Evolutionary conservation across 2,329 filamentous ascomycete genomes (phyloP).

Genomic region (Lecanicillium sp.): DNA sequence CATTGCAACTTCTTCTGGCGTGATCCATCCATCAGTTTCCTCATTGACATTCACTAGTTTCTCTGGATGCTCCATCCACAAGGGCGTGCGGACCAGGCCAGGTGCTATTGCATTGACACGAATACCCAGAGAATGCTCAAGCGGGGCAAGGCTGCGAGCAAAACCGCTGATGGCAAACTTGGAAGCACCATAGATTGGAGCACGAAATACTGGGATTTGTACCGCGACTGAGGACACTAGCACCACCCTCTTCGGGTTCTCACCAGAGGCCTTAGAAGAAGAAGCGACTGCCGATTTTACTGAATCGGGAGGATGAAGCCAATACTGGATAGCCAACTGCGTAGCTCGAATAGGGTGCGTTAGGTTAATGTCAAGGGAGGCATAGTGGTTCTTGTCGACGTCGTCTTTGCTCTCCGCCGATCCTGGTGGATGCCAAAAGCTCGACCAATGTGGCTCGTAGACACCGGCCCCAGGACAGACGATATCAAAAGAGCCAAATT

Average conservation of each 20-base stretch:
- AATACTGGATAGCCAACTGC: conserved; percentile 30
- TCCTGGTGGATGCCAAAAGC: conserved; percentile 33
- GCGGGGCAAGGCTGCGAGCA: conserved; percentile 27
- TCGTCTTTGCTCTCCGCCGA: conserved; percentile 23
- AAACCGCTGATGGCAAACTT: conserved; percentile 31
- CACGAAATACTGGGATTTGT: conserved; percentile 22
- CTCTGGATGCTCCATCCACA: conserved; percentile 36
- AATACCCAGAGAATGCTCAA: conserved; percentile 26
- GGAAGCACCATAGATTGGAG: conserved; percentile 29
- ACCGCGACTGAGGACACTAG: conserved; percentile 29
- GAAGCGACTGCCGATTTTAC: no score
- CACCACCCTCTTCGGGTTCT: conserved; percentile 26
- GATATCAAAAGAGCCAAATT: conserved; percentile 32
- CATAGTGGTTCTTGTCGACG: conserved; percentile 21
- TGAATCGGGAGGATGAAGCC: conserved; percentile 19
- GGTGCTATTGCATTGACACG: conserved; percentile 36
- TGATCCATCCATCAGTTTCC: conserved; percentile 29
- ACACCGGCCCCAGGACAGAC: conserved; percentile 38
- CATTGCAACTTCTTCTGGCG: conserved; percentile 31
- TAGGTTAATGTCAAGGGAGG: conserved; percentile 30
- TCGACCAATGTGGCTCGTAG: conserved; percentile 35
- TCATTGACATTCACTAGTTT: conserved; percentile 29
- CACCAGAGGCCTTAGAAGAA: background rate
- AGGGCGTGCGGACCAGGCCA: conserved; percentile 33
- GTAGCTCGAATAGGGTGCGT: conserved; percentile 32